Evolutionary conservation across 495 filamentous ascomycete species (phyloP), one percentile per base, ranked within the genome.

Genomic region (Cladorrhinum samala): DNA sequence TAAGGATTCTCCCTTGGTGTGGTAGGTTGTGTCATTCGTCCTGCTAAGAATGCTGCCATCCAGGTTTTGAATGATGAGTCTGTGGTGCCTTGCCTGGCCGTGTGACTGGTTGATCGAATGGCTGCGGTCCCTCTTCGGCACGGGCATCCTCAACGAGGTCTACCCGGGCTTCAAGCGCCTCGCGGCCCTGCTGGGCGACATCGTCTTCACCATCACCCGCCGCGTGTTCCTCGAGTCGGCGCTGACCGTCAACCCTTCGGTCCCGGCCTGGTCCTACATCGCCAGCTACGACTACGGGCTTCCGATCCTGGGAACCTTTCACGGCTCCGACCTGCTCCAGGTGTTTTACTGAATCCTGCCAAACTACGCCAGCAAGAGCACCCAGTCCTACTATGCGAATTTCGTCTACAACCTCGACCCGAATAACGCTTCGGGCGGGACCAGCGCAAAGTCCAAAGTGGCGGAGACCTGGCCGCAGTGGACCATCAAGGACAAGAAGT

Each of bases 131-230:
- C 87, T 86, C 6, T 89, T 86, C 71, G 70, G 79, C 43, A 87
- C 83, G 0, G 76, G 83, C 13, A 52, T 72, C 8, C 37, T 78
- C 2, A 84, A 89, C 66, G 80, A 82, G 56, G 69, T 78, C 61
- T 89, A 88, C 57, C 85, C 86, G 0, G 77, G 86, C 59, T 89
- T 81, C 74, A 91, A 91, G 65, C 83, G 85, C 2, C 71, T 89
- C 0, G 82, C 87, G 1, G 85, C 86, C n/a, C 83, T 90, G 43
- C 72, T 89, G 0, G 86, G 86, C 21, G 86, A 90, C 55, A 60
- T 83, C 1, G 77, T 77, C 19, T 88, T 86, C 59, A 88, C 81
- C 1, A 69, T 87, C 1, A 80, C 77, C 2, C 78, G 86, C 0
- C 77, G 86, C 9, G 49, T 68, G 1, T 81, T 84, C 62, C 73